Percentiles rank a stretch among this genome's conserved stretches.
phyloP scores from a whole-genome alignment of 352 stramenopile species.

The Aphanomyces astaci region DNA sequence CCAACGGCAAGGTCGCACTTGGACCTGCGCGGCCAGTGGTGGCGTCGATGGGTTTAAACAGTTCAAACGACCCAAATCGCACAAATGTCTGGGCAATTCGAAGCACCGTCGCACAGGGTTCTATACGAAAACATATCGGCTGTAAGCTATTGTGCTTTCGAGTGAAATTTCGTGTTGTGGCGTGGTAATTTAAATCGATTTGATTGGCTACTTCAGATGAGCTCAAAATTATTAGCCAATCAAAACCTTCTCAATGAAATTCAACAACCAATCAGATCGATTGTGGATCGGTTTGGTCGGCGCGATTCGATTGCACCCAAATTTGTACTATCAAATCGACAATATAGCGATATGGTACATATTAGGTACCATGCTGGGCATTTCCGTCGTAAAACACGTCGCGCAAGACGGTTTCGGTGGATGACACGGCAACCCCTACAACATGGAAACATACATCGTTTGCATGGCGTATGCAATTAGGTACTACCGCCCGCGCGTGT shows the following conservation, averaged over 20 bases:
- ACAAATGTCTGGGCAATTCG: conserved; percentile 90
- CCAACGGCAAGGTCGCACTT: conserved; percentile 42
- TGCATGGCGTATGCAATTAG: neutral
- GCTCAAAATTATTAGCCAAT: no score
- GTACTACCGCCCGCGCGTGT: conserved; percentile 75
- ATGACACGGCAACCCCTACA: conserved; percentile 54
- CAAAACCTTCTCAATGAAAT: no score
- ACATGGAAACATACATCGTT: neutral
- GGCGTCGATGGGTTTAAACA: conserved; percentile 83
- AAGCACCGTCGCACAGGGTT: conserved; percentile 77
- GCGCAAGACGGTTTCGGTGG: conserved; percentile 55
- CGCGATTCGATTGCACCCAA: no score
- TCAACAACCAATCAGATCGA: no score
- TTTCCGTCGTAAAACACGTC: conserved; percentile 88
- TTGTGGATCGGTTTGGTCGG: no score
- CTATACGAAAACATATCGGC: conserved; percentile 20
- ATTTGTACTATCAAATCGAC: neutral
- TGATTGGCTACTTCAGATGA: no score
- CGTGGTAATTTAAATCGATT: no score
- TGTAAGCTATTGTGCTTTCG: neutral
- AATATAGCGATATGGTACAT: neutral
- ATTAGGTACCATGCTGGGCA: conserved; percentile 35
- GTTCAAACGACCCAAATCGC: conserved; percentile 94
- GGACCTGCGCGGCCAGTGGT: conserved; percentile 55
- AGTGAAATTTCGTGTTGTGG: no score